Base-by-base conservation (phyloP, 345 rosid genomes). In the Sonneratia caseolaris region DNA sequence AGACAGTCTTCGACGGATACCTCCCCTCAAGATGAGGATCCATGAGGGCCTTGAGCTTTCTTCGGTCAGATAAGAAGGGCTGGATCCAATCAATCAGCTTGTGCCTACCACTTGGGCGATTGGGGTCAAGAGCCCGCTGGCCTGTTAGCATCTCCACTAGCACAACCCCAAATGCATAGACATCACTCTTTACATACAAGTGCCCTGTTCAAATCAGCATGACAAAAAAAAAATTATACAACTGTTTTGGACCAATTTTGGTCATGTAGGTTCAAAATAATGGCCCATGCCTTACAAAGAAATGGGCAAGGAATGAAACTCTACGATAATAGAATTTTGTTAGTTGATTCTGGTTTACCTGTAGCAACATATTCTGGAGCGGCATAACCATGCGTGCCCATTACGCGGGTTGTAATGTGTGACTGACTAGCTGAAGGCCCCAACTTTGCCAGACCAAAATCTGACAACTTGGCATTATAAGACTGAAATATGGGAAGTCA, bases 351-450 rank as follows among this genome's bases (percentile, higher is more conserved):
- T 36, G 22, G 62, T 27, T 69, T 61, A 76, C 79, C 79, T 82
- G 99, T 95, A 59, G 96, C 93, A 48, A 95, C 93, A 81, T 95
- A 95, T 75, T 95, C 99, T 0, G 99, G 99, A 66, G 99, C 99
- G 37, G 99, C 97, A 72, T 95, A 95, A 73, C 99, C 99, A 13
- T 83, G 70, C 9, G 99, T 95, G 49, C 98, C 99, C 90, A 95
- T 90, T 45, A 95, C 88, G 24, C 98, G 80, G 18, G 99, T 95
- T 73, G 98, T 92, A n/a, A 95, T 87, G 42, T 95, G 99, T 64
- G 99, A 95, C 37, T 86, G 96, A 82, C 99, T 95, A 0, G 92
- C 97, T 2, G 99, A 92, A 80, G 98, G 99, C 73, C 99, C 99
- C 68, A 89, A 48, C 68, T 92, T 95, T 38, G 99, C 99, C 81